These are phyloP conservation scores for Plenodomus tracheiphilus DNA, from an alignment of 2,329 filamentous ascomycete species.

Conservation along the genomic window DNA sequence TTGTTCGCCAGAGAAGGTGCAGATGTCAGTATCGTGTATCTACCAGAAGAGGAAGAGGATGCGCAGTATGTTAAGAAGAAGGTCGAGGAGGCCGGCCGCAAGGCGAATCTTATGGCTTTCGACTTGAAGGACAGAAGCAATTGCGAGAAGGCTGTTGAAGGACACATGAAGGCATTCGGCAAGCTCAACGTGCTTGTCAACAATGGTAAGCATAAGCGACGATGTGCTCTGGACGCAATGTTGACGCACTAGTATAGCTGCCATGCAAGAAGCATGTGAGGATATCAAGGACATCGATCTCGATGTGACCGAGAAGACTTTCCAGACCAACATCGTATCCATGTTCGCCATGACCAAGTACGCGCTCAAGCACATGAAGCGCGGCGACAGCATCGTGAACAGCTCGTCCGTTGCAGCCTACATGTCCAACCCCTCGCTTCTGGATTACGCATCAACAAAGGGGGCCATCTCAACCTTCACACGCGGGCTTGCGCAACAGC, in stretches of 20 bases:
- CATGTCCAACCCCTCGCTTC: slow-evolving; percentile 72
- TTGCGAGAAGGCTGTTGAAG: slow-evolving; percentile 68
- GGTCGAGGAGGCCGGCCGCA: slow-evolving; percentile 66
- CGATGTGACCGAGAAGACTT: slow-evolving; percentile 58
- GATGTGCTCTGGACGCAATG: not conserved
- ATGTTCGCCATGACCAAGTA: slow-evolving; percentile 80
- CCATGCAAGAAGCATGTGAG: slow-evolving; percentile 58
- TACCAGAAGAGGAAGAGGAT: slow-evolving; percentile 74
- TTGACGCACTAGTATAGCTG: slow-evolving; percentile 41
- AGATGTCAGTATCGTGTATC: slow-evolving; percentile 69
- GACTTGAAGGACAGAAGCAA: slow-evolving; percentile 67
- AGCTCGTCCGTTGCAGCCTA: slow-evolving; percentile 80
- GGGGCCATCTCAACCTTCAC: slow-evolving; percentile 78
- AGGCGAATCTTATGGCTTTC: slow-evolving; percentile 46
- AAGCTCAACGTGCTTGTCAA: slow-evolving; percentile 63
- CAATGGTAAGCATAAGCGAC: slow-evolving; percentile 13
- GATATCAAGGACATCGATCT: slow-evolving; percentile 60
- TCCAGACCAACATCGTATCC: slow-evolving; percentile 75
- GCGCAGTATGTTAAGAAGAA: slow-evolving; percentile 70
- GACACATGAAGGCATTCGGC: slow-evolving; percentile 65
- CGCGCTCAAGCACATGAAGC: slow-evolving; percentile 69
- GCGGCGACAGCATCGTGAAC: slow-evolving; percentile 75
- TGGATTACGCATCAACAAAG: slow-evolving; percentile 78
- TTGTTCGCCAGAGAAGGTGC: slow-evolving; percentile 80
- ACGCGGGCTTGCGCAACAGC: slow-evolving; percentile 72